Evolutionary conservation across 2,329 filamentous ascomycete genomes (phyloP).

Genomic region (Fusarium coffeatum): DNA sequence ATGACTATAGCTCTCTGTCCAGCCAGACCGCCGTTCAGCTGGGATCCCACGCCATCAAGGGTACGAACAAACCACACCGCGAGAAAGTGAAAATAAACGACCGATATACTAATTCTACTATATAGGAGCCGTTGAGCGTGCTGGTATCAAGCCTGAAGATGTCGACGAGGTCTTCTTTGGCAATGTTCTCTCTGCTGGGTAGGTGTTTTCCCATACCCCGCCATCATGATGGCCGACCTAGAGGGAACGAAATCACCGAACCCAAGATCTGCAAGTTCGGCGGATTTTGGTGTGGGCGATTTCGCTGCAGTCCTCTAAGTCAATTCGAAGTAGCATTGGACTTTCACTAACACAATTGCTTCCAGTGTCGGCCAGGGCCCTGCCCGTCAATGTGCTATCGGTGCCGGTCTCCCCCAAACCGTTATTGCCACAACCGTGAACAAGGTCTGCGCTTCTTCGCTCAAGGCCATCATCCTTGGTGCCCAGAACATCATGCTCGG

Average conservation of each 20-base stretch:
- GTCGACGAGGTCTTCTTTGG: slow-evolving; percentile 98
- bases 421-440: slow-evolving; percentile 94
- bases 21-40: slow-evolving; percentile 88
- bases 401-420: slow-evolving; percentile 83
- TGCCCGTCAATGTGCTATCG: slow-evolving; percentile 91
- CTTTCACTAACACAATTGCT: slow-evolving; percentile 27
- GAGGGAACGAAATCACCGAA: not conserved
- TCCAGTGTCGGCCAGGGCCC: slow-evolving; percentile 92
- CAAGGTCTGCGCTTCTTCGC: slow-evolving; percentile 96
- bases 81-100: not conserved
- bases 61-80: slow-evolving; percentile 60
- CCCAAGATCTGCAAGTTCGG: not conserved
- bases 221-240: slow-evolving; percentile 9
- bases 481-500: slow-evolving; percentile 98
- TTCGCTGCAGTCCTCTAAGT: not conserved
- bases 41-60: slow-evolving; percentile 91
- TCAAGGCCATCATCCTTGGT: slow-evolving; percentile 94
- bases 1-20: slow-evolving; percentile 77
- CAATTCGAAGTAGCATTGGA: not conserved
- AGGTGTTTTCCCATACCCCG: slow-evolving; percentile 49
- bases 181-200: slow-evolving; percentile 98
- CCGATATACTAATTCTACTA: slow-evolving; percentile 1
- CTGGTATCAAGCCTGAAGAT: slow-evolving; percentile 87
- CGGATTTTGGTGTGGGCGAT: not conserved
- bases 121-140: slow-evolving; percentile 83